phyloP scores from a whole-genome alignment of 1,139 yeast species.

The Yamadazyma oceani region DNA sequence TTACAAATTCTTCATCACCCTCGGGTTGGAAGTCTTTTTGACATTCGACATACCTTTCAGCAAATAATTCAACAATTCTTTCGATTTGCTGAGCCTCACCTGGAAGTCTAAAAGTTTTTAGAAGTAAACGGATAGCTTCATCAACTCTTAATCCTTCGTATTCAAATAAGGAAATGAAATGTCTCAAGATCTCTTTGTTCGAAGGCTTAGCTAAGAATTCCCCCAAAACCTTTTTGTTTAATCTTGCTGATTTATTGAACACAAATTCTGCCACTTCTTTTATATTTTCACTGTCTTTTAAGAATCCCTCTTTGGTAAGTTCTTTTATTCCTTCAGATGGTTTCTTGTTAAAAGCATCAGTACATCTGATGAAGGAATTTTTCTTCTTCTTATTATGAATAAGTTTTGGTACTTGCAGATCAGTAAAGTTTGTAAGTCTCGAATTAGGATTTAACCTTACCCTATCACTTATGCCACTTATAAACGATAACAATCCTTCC shows the following conservation, averaged over 20 bases:
- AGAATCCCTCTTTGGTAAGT: slow-evolving; percentile 63
- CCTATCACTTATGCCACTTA: slow-evolving; percentile 65
- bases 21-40: slow-evolving; percentile 30
- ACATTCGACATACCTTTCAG: slow-evolving; percentile 69
- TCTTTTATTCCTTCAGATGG: slow-evolving; percentile 74
- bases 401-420: slow-evolving; percentile 26
- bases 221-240: slow-evolving; percentile 86
- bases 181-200: slow-evolving; percentile 57
- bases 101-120: slow-evolving; percentile 86
- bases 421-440: slow-evolving; percentile 15
- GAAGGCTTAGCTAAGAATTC: slow-evolving; percentile 79
- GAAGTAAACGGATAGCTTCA: slow-evolving; percentile 82
- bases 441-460: slow-evolving; percentile 31
- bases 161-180: slow-evolving; percentile 72
- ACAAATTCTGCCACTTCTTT: slow-evolving; percentile 74
- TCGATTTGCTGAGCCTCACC: slow-evolving; percentile 98
- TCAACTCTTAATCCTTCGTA: slow-evolving; percentile 81
- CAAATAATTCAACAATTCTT: slow-evolving; percentile 83
- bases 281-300: slow-evolving; percentile 51
- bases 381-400: slow-evolving; percentile 57
- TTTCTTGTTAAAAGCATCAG: slow-evolving; percentile 70
- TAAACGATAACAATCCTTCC: slow-evolving; percentile 76
- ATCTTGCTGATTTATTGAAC: slow-evolving; percentile 72
- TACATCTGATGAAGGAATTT: slow-evolving; percentile 72
- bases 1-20: slow-evolving; percentile 40